phyloP scores from a whole-genome alignment of 805 yeast genomes.

The Wickerhamomyces chambardii region DNA sequence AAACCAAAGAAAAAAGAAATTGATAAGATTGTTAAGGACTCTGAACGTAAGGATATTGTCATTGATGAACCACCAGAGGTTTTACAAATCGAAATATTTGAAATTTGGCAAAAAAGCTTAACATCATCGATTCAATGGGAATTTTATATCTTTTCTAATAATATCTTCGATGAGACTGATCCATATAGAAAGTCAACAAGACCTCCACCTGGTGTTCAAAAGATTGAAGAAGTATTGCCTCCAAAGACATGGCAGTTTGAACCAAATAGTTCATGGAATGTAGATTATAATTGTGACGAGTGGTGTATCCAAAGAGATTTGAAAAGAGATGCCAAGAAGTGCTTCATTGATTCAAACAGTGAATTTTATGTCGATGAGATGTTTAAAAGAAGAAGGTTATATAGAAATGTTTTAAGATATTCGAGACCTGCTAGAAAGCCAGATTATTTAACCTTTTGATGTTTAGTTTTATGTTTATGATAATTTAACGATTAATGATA shows the following conservation, averaged over 20 bases:
- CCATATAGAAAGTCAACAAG: conserved; percentile 34
- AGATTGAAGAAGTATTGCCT: conserved; percentile 46
- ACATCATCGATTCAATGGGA: conserved; percentile 50
- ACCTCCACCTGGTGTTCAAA: conserved; percentile 57
- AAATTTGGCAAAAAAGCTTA: conserved; percentile 58
- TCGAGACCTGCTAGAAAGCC: conserved; percentile 28
- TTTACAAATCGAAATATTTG: conserved; percentile 66
- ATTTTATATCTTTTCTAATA: conserved; percentile 45
- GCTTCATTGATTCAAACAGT: conserved; percentile 23
- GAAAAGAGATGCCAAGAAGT: conserved; percentile 10
- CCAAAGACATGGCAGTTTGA: conserved; percentile 74
- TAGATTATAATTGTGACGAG: conserved; percentile 41
- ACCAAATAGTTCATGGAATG: conserved; percentile 49
- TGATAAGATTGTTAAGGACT: conserved; percentile 22
- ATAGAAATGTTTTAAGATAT: conserved; percentile 42
- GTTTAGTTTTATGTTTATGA: too few species aligned
- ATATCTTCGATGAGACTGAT: conserved; percentile 44
- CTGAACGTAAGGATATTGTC: conserved; percentile 43
- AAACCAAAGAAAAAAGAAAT: conserved; percentile 20
- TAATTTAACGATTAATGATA: too few species aligned
- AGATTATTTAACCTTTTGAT: too few species aligned
- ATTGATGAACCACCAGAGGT: conserved; percentile 60
- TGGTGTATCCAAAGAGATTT: conserved; percentile 46
- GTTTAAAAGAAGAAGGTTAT: conserved; percentile 51
- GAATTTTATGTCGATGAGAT: conserved; percentile 42